A percentile compares a stretch with the other conserved stretches of the same genome.
Conservation (phyloP, 805 yeast species). For the Pichia deserticola region DNA sequence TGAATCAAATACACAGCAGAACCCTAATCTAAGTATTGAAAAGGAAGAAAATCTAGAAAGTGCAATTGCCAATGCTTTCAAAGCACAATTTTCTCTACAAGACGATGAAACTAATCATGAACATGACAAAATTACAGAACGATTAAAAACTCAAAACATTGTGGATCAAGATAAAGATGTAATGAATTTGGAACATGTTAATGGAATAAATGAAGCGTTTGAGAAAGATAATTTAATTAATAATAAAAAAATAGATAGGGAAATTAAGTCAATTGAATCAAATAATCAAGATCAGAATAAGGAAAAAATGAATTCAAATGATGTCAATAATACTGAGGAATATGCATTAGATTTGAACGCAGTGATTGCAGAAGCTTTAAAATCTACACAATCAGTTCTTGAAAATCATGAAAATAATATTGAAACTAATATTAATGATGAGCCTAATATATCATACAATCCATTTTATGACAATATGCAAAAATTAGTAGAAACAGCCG, state of each 20-base stretch:
- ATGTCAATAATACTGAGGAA: background rate
- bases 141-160: background rate
- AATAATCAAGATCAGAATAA: background rate
- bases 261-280: background rate
- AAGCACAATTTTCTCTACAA: background rate
- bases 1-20: no score
- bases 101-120: background rate
- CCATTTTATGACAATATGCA: conserved; percentile 9
- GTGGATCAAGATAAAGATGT: background rate
- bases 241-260: background rate
- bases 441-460: background rate
- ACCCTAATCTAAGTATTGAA: background rate
- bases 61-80: conserved; percentile 14
- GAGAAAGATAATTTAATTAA: background rate
- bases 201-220: conserved; percentile 12
- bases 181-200: conserved; percentile 4
- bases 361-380: conserved; percentile 22
- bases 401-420: conserved; percentile 1
- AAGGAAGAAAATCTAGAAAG: conserved; percentile 5
- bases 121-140: background rate
- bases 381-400: conserved; percentile 7
- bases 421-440: background rate
- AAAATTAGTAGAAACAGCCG: background rate
- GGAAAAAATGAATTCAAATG: background rate
- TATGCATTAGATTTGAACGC: conserved; percentile 14